Evolutionary conservation across 1,139 yeast genomes (phyloP).

Genomic region (Yamadazyma epiphylla): DNA sequence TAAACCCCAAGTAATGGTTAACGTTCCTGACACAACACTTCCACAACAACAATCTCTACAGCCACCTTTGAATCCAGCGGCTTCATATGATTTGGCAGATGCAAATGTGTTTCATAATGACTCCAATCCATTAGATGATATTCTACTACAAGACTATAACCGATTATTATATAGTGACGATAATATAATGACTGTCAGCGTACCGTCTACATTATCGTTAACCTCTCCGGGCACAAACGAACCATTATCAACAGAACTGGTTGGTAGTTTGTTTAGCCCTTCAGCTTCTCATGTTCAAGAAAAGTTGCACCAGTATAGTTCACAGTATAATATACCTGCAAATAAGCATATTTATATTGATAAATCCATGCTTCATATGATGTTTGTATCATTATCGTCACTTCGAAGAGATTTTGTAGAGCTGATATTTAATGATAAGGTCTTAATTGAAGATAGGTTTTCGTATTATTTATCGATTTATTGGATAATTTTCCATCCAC

Average conservation of each 20-base stretch:
- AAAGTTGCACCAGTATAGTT: conserved; percentile 11
- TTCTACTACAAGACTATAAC: conserved; percentile 18
- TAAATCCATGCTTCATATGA: conserved; percentile 11
- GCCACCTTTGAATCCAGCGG: too few species aligned
- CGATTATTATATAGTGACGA: conserved; percentile 2
- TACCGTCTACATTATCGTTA: conserved; percentile 22
- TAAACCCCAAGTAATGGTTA: conserved; percentile 1
- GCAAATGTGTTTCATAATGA: conserved; percentile 33
- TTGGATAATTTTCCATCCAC: conserved; percentile 62
- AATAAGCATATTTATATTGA: conserved; percentile 30
- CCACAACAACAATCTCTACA: too few species aligned
- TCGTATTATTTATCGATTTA: conserved; percentile 36
- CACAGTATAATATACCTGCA: conserved; percentile 19
- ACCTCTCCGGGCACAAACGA: conserved; percentile 37
- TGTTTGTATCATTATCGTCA: conserved; percentile 14
- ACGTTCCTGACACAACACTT: not conserved
- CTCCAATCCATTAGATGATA: conserved; percentile 40
- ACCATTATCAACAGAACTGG: conserved; percentile 23
- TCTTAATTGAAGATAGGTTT: conserved; percentile 25
- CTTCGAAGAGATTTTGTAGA: conserved; percentile 17
- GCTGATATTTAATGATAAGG: conserved; percentile 17
- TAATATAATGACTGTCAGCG: conserved; percentile 7
- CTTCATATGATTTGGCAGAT: conserved; percentile 17
- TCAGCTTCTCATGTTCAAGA: conserved; percentile 6
- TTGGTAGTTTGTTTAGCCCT: conserved; percentile 15